These are phyloP conservation scores for Phanerochaete sordida DNA, from an alignment of 768 basidiomycete species.

Conservation along the genomic window DNA sequence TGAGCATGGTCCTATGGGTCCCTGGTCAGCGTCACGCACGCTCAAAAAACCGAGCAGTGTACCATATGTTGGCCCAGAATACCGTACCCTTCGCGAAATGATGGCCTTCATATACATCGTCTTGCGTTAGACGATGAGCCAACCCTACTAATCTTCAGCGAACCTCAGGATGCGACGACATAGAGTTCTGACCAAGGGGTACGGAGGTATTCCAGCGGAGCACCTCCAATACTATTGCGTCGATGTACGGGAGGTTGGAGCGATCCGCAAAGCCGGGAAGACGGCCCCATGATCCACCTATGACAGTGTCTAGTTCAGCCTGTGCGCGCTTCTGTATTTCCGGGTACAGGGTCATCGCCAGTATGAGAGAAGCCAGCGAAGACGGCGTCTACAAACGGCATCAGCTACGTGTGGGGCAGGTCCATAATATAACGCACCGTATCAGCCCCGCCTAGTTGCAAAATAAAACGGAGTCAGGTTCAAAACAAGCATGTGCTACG, in stretches of 20 bases:
- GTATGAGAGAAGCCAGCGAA: slow-evolving; percentile 32
- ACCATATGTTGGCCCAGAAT: slow-evolving; percentile 30
- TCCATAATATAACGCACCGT: slow-evolving; percentile 17
- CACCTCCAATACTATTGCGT: slow-evolving; percentile 21
- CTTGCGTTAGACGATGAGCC: slow-evolving; percentile 22
- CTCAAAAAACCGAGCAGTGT: background rate
- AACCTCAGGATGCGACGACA: background rate
- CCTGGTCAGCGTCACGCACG: background rate
- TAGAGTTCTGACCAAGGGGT: slow-evolving; percentile 14
- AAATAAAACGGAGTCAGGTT: background rate
- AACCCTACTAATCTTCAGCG: slow-evolving; percentile 12
- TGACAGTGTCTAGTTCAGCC: slow-evolving; percentile 25
- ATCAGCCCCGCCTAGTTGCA: slow-evolving; percentile 24
- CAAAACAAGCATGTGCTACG: background rate
- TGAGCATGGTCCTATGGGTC: slow-evolving; percentile 25
- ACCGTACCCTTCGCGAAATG: slow-evolving; percentile 25
- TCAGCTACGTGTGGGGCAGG: background rate
- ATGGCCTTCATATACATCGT: slow-evolving; percentile 27
- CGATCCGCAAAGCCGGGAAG: slow-evolving; percentile 21
- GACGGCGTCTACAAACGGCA: slow-evolving; percentile 27
- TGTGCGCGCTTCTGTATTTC: slow-evolving; percentile 25
- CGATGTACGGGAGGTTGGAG: slow-evolving; percentile 17
- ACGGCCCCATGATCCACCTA: slow-evolving; percentile 13
- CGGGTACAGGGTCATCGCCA: slow-evolving; percentile 36
- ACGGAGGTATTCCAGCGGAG: slow-evolving; percentile 27